A percentile compares a stretch with the other conserved stretches of the same genome.
These are phyloP conservation scores for Lactifluus piperatus DNA, from an alignment of 768 basidiomycete genomes.

Conservation along the genomic window DNA sequence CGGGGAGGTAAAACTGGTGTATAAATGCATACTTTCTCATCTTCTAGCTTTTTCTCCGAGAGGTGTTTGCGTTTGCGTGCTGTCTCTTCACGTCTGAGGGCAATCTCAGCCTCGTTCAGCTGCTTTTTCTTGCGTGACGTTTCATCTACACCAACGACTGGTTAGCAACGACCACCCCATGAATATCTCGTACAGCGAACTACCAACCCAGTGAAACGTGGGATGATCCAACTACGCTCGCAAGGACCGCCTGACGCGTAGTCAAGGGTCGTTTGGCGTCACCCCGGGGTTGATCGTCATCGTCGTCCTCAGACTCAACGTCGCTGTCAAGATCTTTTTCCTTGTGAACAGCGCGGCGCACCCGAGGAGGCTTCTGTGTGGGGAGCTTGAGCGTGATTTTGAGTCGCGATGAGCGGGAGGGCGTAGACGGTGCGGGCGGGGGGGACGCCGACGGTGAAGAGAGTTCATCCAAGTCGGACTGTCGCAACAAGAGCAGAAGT, in stretches of 20 bases:
- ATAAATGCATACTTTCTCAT: constrained; percentile 55
- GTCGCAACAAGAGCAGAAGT: not conserved
- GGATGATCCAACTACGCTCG: constrained; percentile 56
- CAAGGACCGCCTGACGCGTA: constrained; percentile 59
- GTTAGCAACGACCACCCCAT: not conserved
- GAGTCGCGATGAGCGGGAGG: constrained; percentile 33
- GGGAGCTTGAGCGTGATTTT: constrained; percentile 58
- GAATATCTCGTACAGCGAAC: not conserved
- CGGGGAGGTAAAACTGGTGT: not conserved
- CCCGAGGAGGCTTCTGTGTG: constrained; percentile 22
- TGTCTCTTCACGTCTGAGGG: constrained; percentile 68
- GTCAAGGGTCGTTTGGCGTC: constrained; percentile 28
- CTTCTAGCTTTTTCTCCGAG: constrained; percentile 75
- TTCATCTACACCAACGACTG: constrained; percentile 21
- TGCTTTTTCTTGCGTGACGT: constrained; percentile 50
- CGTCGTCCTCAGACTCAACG: constrained; percentile 37
- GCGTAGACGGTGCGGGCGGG: constrained; percentile 19
- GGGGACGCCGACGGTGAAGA: constrained; percentile 21
- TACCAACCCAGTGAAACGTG: constrained; percentile 56
- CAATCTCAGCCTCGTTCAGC: constrained; percentile 63
- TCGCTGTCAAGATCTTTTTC: constrained; percentile 25
- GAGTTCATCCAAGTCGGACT: constrained; percentile 18
- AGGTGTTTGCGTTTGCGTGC: constrained; percentile 75
- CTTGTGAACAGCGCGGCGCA: constrained; percentile 18
- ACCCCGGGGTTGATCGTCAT: constrained; percentile 25